Evolutionary conservation across 2,329 filamentous ascomycete genomes (phyloP), one percentile per base, ranked within the genome.

Genomic region (Trichoderma sp.): DNA sequence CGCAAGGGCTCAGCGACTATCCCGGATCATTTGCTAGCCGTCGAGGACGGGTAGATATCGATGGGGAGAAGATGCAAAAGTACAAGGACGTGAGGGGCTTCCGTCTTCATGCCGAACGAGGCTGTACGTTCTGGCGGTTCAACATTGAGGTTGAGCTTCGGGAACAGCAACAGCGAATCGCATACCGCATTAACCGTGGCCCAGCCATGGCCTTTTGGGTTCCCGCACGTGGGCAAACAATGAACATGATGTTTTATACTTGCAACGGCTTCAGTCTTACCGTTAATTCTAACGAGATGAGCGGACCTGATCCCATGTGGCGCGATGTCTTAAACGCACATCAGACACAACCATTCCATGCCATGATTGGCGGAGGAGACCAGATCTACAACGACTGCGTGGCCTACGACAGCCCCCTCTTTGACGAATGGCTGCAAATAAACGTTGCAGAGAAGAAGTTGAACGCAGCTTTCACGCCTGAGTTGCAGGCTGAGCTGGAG

Each of bases 231-330:
- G 92, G 90, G 17, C 88, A 97, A 79, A 89, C 92, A 3, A 99
- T 99, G 96, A 98, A 98, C 82, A 93, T 98, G 79, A 97, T 98
- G 94, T 99, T 98, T 83, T 89, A 98, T 83, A 97, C 93, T 79
- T 97, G 96, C 84, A 99, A 99, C 80, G 96, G 97, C 2, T 99
- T 99, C 84, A 95, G 93, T 76, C 81, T 92, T 66, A 92, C 88
- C 71, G 92, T 93, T 28, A 91, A 97, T 73, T 84, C 94, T 0
- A 88, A 97, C 78, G 87, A 91, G 59, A 92, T 98, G 79, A 96
- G 92, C 78, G 96, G 96, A 0, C 96, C 97, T 0, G 96, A 99
- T 81, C 96, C 96, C 1, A 87, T 99, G 82, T 99, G 97, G 96
- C 91, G 95, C 70, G 96, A 99, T 79, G 94, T 98, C 6, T 85